These are phyloP conservation scores for Phoenix roebelenii DNA, from an alignment of 176 grass and related monocot genomes.

Conservation along the genomic window DNA sequence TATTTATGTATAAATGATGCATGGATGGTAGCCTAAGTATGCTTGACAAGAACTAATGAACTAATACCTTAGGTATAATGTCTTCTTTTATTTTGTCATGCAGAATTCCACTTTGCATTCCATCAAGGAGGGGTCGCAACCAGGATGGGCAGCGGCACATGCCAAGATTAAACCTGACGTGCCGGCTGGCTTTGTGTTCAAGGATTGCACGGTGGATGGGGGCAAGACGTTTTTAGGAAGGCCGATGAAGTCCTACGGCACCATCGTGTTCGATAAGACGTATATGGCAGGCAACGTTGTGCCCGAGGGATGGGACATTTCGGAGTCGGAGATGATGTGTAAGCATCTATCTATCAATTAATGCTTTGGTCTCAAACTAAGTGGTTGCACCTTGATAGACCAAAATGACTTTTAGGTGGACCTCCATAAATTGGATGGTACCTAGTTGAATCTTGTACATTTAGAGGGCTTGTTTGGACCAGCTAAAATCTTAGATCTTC, in stretches of 20 bases:
- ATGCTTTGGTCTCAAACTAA: too few relatives aligned
- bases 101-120: slow-evolving; percentile 22
- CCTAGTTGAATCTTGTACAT: too few relatives aligned
- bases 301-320: slow-evolving; percentile 46
- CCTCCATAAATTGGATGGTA: not conserved
- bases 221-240: slow-evolving; percentile 42
- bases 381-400: not conserved
- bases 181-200: slow-evolving; percentile 42
- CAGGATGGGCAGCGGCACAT: slow-evolving; percentile 49
- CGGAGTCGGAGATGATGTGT: slow-evolving; percentile 1
- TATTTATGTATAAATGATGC: too few relatives aligned
- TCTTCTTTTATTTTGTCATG: not conserved
- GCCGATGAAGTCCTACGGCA: slow-evolving; percentile 40
- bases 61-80: too few relatives aligned
- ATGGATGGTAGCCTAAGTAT: too few relatives aligned
- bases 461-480: too few relatives aligned
- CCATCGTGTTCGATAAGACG: slow-evolving; percentile 46
- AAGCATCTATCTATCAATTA: slow-evolving; percentile 10
- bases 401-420: not conserved
- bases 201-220: slow-evolving; percentile 11
- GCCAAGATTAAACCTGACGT: not conserved
- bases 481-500: too few relatives aligned
- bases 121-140: not conserved
- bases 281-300: slow-evolving; percentile 25
- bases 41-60: too few relatives aligned